Evolutionary conservation across 768 basidiomycete genomes (phyloP).

Genomic region (Mycena polygramma): DNA sequence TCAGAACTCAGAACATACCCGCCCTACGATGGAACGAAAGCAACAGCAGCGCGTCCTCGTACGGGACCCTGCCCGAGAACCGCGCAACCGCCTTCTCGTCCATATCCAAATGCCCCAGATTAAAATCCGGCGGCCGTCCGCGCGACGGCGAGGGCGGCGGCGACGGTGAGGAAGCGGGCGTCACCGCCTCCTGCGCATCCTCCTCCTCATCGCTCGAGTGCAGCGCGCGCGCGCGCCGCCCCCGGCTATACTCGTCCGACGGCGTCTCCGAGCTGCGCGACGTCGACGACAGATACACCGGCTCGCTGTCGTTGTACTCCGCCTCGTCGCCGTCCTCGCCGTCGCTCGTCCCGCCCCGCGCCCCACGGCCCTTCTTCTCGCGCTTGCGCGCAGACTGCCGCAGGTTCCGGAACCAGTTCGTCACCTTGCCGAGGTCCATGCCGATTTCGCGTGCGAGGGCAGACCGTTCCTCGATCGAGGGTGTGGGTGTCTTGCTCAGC

Average conservation of each 20-base stretch:
- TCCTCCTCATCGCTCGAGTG: slow-evolving; percentile 40
- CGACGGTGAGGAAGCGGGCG: slow-evolving; percentile 29
- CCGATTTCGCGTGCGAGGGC: slow-evolving; percentile 82
- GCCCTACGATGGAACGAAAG: slow-evolving; percentile 78
- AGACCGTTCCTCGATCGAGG: slow-evolving; percentile 84
- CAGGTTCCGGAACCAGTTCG: slow-evolving; percentile 91
- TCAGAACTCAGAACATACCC: slow-evolving; percentile 10
- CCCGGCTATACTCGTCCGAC: slow-evolving; percentile 1
- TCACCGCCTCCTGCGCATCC: slow-evolving; percentile 36
- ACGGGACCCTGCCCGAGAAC: slow-evolving; percentile 66
- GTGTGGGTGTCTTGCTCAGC: slow-evolving; percentile 75
- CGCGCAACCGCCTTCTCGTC: slow-evolving; percentile 56
- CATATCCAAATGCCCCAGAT: slow-evolving; percentile 48
- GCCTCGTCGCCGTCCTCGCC: slow-evolving; percentile 62
- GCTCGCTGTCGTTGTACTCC: slow-evolving; percentile 46
- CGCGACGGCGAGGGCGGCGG: slow-evolving; percentile 14
- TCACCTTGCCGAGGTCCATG: slow-evolving; percentile 89
- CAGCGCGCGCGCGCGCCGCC: neutral
- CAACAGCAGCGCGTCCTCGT: slow-evolving; percentile 82
- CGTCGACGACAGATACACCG: slow-evolving; percentile 34
- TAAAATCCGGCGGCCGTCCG: slow-evolving; percentile 57
- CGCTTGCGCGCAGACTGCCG: slow-evolving; percentile 86
- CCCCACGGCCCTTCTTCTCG: slow-evolving; percentile 46
- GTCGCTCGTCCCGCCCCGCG: slow-evolving; percentile 54
- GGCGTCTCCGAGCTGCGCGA: slow-evolving; percentile 30